These are phyloP conservation scores for Gaertneriomyces semiglobifer DNA, from an alignment of 192 early-diverging fungal species.

Conservation along the genomic window DNA sequence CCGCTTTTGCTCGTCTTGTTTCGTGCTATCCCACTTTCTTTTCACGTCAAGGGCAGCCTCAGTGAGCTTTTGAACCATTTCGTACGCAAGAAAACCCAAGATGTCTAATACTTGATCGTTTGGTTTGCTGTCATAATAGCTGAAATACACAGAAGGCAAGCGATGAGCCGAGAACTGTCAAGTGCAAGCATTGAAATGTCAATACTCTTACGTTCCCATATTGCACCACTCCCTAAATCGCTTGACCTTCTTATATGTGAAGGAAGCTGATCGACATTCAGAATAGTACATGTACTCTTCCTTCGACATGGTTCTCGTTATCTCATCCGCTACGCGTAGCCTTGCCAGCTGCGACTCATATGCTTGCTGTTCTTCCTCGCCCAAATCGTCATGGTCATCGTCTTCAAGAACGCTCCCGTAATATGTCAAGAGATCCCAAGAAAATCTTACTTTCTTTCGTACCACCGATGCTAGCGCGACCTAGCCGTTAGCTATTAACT, in stretches of 20 bases:
- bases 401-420: conserved; percentile 76
- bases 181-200: not conserved
- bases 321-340: conserved; percentile 82
- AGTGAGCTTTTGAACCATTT: conserved; percentile 90
- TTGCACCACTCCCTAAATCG: conserved; percentile 94
- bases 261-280: conserved; percentile 96
- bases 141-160: conserved; percentile 12
- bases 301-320: conserved; percentile 90
- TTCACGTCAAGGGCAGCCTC: conserved; percentile 72
- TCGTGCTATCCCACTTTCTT: conserved; percentile 37
- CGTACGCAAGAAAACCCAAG: conserved; percentile 91
- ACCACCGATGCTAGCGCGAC: not conserved
- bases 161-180: not conserved
- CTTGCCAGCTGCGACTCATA: conserved; percentile 86
- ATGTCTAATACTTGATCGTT: conserved; percentile 95
- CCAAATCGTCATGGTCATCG: conserved; percentile 74
- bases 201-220: conserved; percentile 61
- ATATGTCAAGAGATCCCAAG: conserved; percentile 85
- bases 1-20: conserved; percentile 29
- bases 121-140: conserved; percentile 83
- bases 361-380: conserved; percentile 82
- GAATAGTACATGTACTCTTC: conserved; percentile 99
- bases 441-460: conserved; percentile 74
- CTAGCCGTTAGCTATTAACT: not conserved
- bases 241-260: conserved; percentile 91